A percentile compares a stretch with the other conserved stretches of the same genome.
These are phyloP conservation scores for Cyanidiococcus yangmingshanensis DNA, from an alignment of 23 red algal species.

Conservation along the genomic window DNA sequence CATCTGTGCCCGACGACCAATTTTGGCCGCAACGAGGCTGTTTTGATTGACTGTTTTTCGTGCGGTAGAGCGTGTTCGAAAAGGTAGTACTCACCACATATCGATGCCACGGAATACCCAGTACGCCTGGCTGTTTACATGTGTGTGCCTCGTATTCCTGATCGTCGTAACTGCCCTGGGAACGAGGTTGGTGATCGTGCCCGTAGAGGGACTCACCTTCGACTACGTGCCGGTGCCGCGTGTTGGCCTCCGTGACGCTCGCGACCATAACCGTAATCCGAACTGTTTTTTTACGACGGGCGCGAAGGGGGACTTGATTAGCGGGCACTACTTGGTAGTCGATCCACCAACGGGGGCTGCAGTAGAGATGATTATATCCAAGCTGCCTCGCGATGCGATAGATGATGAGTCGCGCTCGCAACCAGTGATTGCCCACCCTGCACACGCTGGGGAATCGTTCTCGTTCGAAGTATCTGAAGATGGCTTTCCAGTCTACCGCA, in stretches of 20 bases:
- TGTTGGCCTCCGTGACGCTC: not conserved
- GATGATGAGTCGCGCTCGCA: not conserved
- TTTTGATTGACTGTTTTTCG: no score
- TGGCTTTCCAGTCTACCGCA: slow-evolving; percentile 6
- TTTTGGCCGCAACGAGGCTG: not conserved
- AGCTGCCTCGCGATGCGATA: slow-evolving; percentile 2
- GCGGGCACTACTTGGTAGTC: slow-evolving; percentile 17
- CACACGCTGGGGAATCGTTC: slow-evolving; percentile 3
- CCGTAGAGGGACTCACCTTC: not conserved
- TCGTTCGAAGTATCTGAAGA: not conserved
- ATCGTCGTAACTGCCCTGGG: not conserved
- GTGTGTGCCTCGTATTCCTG: not conserved
- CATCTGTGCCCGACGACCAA: no score
- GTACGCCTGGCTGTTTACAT: not conserved
- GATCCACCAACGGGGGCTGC: not conserved
- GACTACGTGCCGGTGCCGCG: slow-evolving; percentile 21
- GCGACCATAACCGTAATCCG: slow-evolving; percentile 7
- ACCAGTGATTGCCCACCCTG: not conserved
- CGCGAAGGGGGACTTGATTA: not conserved
- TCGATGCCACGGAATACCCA: not conserved
- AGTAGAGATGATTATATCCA: slow-evolving; percentile 4
- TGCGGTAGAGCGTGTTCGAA: no score
- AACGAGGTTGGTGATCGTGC: not conserved
- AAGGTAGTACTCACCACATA: no score
- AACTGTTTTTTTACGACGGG: slow-evolving; percentile 18